Evolutionary conservation across 2,329 filamentous ascomycete genomes (phyloP), one percentile per base, ranked within the genome.

Genomic region (Colletotrichum somersetense): DNA sequence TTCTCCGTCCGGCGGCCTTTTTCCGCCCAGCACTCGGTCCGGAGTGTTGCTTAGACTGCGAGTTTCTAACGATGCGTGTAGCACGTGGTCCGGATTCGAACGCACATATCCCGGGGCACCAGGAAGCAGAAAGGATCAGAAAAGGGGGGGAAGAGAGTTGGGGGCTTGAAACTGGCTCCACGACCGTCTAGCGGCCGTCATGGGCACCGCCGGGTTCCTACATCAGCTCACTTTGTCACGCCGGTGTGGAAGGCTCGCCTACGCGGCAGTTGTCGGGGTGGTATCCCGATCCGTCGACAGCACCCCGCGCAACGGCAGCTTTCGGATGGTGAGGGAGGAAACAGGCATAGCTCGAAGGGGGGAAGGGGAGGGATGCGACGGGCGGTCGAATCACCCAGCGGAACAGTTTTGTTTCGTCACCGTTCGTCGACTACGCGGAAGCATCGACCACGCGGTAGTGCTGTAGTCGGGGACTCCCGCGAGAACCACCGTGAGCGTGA

Each of bases 121-220:
- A 46, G 44, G 3, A n/a, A 46, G 44, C 44, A 46, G 44, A n/a
- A n/a, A 46, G 18, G 18, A 6, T 30, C 3, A 6, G 18, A 10
- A 11, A n/a, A 46, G 8, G 20, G 10, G 11, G 1, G 23, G 26
- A 5, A 40, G 20, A 2, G 11, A 5, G 1, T 5, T 11, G n/a
- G 20, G 52, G 30, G 18, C 30, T 38, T n/a, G 14, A 7, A 57
- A 57, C 30, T 7, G 23, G 55, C 40, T n/a, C n/a, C 33, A n/a
- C 53, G 35, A 26, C n/a, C 44, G 12, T 57, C 55, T 57, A 40
- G 33, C 14, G 55, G 18, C 55, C 55, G 55, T 57, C 33, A 20
- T 14, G 7, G 12, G 14, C n/a, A 23, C 55, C n/a, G 6, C 35
- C n/a, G 3, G 35, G 46, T 23, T 30, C 20, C 55, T 14, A 42